Conservation (phyloP, 1,284 basidiomycete species). For the Apiotrichum sp. region DNA sequence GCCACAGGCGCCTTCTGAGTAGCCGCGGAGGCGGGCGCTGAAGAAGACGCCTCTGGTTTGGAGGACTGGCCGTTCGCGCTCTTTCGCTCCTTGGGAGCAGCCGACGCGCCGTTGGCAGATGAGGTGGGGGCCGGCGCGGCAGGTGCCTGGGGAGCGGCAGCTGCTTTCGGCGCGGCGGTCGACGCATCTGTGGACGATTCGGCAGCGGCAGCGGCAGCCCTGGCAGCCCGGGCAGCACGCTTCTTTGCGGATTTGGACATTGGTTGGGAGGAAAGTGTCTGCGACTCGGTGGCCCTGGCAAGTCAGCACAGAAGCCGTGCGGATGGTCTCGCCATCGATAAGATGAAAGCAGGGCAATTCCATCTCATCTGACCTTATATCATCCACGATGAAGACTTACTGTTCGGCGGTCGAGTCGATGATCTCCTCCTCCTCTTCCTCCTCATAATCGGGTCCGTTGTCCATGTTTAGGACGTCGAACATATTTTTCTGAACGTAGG, state of each 20-base stretch:
- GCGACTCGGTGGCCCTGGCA: background rate
- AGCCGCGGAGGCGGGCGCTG: background rate
- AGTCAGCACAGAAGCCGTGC: background rate
- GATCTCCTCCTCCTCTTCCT: conserved; percentile 12
- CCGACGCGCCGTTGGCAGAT: background rate
- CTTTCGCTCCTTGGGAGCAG: background rate
- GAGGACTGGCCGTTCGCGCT: conserved; percentile 3
- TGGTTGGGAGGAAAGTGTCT: conserved; percentile 46
- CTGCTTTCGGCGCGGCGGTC: background rate
- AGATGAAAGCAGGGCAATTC: background rate
- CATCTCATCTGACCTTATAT: conserved; percentile 9
- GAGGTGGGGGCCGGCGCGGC: background rate
- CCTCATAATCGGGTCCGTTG: conserved; percentile 16
- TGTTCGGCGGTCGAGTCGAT: conserved; percentile 2
- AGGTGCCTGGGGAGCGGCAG: background rate
- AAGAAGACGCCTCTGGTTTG: background rate
- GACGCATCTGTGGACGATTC: conserved; percentile 11
- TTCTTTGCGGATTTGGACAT: conserved; percentile 67
- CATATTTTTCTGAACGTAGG: conserved; percentile 45
- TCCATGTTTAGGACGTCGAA: conserved; percentile 64
- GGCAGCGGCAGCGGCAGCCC: conserved; percentile 9
- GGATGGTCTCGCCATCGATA: no score
- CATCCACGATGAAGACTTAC: conserved; percentile 6
- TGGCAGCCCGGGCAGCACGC: conserved; percentile 52
- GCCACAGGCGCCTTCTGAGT: background rate